Conservation (phyloP, 2,329 filamentous ascomycete genomes). For the Verticillium isaacii region DNA sequence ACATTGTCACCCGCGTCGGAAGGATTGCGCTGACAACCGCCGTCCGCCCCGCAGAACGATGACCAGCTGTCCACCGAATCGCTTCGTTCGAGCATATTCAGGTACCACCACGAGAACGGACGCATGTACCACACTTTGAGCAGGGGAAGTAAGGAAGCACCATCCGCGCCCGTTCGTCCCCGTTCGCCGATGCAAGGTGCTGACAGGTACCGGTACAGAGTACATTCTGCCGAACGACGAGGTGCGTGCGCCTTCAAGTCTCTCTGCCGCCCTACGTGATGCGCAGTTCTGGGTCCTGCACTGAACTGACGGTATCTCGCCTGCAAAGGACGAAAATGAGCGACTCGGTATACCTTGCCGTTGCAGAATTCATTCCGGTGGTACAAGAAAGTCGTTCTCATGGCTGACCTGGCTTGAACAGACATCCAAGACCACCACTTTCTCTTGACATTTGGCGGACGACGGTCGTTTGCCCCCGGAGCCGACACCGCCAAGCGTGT, state of each 20-base stretch:
- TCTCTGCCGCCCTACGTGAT: background rate
- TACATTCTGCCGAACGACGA: background rate
- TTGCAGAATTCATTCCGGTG: background rate
- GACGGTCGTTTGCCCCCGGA: constrained; percentile 20
- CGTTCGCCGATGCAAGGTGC: background rate
- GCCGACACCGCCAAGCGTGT: constrained; percentile 18
- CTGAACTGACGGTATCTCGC: background rate
- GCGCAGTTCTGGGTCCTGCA: background rate
- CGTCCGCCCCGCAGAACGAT: no score
- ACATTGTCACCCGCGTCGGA: no score
- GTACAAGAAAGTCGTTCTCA: no score
- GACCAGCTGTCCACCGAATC: background rate
- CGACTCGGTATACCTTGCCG: background rate
- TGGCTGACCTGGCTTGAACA: background rate
- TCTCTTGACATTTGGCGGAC: constrained; percentile 21
- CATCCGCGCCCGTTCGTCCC: no score
- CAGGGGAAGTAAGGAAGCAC: constrained; percentile 12
- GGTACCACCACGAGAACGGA: constrained; percentile 17
- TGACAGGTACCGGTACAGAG: constrained; percentile 3
- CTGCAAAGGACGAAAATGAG: background rate
- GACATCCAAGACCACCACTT: constrained; percentile 30
- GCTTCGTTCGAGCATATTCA: constrained; percentile 8
- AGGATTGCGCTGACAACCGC: no score
- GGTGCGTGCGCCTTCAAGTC: background rate
- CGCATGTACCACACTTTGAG: constrained; percentile 17